Percentiles rank a stretch among this genome's conserved stretches.
phyloP scores from a whole-genome alignment of 208 protist species.

The Tritrichomonas musculus region DNA sequence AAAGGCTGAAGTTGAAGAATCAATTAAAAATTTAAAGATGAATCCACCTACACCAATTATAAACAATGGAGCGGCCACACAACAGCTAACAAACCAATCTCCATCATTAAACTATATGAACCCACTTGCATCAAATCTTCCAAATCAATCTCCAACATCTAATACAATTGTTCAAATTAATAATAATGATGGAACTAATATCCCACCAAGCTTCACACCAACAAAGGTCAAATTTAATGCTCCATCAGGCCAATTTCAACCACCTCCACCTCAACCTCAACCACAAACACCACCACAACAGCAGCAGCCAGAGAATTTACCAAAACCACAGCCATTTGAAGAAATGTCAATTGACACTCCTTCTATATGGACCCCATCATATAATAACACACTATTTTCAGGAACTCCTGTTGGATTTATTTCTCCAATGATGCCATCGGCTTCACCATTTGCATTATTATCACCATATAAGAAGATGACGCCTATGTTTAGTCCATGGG shows the following conservation, averaged over 20 bases:
- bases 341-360: too few species aligned
- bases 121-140: not conserved
- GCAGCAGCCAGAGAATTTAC: too few species aligned
- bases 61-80: not conserved
- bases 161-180: too few species aligned
- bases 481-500: not conserved
- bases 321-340: too few species aligned
- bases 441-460: not conserved
- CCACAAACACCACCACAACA: not conserved
- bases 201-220: not conserved
- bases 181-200: too few species aligned
- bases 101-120: too few species aligned
- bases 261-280: not conserved
- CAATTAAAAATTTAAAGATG: not conserved
- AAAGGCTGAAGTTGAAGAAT: not conserved
- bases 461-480: not conserved
- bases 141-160: too few species aligned
- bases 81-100: too few species aligned
- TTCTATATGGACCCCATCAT: not conserved
- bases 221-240: not conserved
- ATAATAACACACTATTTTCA: not conserved
- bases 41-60: too few species aligned
- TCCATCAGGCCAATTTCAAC: not conserved
- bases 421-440: not conserved
- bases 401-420: not conserved